These are phyloP conservation scores for Annulohypoxylon truncatum DNA, from an alignment of 2,329 filamentous ascomycete species.

Conservation along the genomic window DNA sequence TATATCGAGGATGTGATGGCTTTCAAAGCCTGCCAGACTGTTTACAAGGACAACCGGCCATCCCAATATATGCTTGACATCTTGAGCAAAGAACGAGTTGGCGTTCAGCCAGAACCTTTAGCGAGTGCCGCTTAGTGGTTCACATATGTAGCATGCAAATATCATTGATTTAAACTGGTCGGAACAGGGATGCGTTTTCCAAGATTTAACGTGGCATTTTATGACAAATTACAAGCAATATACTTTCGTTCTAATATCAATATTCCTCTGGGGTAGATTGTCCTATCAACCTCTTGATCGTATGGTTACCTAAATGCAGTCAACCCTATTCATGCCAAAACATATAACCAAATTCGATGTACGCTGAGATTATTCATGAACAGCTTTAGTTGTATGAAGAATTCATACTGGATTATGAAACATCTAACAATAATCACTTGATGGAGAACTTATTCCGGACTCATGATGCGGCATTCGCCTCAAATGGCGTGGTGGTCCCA, in stretches of 20 bases:
- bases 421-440: neutral
- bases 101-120: conserved; percentile 77
- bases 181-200: neutral
- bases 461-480: neutral
- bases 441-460: neutral
- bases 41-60: conserved; percentile 87
- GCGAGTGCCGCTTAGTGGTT: conserved; percentile 58
- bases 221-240: conserved; percentile 9
- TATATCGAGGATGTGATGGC: conserved; percentile 90
- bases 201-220: neutral
- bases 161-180: neutral
- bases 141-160: neutral
- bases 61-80: conserved; percentile 90
- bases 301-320: neutral
- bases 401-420: neutral
- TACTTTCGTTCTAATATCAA: conserved; percentile 5
- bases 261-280: neutral
- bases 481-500: conserved; percentile 3
- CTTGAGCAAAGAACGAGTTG: conserved; percentile 92
- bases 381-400: neutral
- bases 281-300: neutral
- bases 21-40: conserved; percentile 85
- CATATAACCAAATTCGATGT: neutral
- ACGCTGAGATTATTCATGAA: neutral
- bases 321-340: neutral